These are phyloP conservation scores for Pulveroboletus ravenelii DNA, from an alignment of 768 basidiomycete genomes.

Conservation along the genomic window DNA sequence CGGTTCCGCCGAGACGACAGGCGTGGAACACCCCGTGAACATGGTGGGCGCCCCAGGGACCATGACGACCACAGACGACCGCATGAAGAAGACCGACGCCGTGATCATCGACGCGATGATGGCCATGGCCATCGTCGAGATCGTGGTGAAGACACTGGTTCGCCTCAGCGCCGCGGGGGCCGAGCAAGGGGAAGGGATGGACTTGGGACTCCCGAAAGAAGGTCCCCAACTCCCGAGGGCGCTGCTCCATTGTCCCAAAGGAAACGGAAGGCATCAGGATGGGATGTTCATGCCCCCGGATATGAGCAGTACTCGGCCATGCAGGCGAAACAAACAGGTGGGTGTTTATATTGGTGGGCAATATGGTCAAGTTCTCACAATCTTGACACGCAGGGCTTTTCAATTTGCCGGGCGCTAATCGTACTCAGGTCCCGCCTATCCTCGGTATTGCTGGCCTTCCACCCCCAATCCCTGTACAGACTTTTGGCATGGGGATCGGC, in stretches of 20 bases:
- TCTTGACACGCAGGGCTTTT: constrained; percentile 65
- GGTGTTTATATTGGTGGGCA: constrained; percentile 9
- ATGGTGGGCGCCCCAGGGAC: constrained; percentile 43
- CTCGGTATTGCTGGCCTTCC: constrained; percentile 77
- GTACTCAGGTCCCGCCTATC: constrained; percentile 81
- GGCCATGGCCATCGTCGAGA: constrained; percentile 29
- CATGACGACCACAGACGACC: constrained; percentile 43
- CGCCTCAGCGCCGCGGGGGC: constrained; percentile 37
- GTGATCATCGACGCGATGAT: constrained; percentile 43
- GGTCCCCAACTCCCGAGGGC: constrained; percentile 89
- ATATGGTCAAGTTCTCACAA: constrained; percentile 6
- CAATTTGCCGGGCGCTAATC: constrained; percentile 92
- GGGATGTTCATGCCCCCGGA: constrained; percentile 95
- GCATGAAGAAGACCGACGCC: constrained; percentile 49
- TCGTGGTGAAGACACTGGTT: constrained; percentile 40
- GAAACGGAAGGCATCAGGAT: constrained; percentile 84
- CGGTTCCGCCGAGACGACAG: constrained; percentile 45
- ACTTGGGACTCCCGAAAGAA: constrained; percentile 65
- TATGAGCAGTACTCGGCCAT: constrained; percentile 93
- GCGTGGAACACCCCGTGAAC: constrained; percentile 43
- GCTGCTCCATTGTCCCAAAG: constrained; percentile 78
- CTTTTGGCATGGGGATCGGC: constrained; percentile 82
- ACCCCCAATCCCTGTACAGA: constrained; percentile 77
- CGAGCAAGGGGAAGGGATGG: constrained; percentile 46
- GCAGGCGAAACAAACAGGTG: constrained; percentile 98